Base-by-base conservation (phyloP, 176 grass and related monocot genomes). In the Chloris gayana region DNA sequence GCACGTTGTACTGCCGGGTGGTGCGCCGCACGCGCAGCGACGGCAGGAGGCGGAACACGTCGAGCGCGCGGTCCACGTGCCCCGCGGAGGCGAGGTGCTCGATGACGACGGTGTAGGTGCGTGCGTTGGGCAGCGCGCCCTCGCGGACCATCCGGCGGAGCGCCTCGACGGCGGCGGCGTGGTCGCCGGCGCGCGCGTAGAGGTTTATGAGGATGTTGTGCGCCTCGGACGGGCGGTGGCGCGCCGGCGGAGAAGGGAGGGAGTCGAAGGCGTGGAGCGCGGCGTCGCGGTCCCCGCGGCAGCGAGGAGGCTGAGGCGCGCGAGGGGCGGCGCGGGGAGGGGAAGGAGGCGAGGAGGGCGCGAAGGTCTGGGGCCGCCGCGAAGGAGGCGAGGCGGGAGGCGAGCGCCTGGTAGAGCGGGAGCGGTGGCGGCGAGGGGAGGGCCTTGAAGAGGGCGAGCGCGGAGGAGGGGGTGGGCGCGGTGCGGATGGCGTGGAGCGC, bases 1-100 rank as follows among this genome's bases (percentile, higher is more conserved):
- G 86, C 63, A 94, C 90, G 77, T 95, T 87, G 75, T 93, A 98
- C 73, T 93, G 92, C 67, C 70, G 88, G 68, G 92, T 87, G 26
- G 88, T 91, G 27, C 88, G 86, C 33, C 31, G 83, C 63, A 62
- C 58, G 64, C 95, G 91, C 87, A 94, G 83, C 47, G 78, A 89
- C 19, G 92, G 92, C 68, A 94, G 73, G 63, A 93, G 41, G 67
- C 69, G 61, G 70, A 94, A 94, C 72, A 98, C 77, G 32, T 93
- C 80, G n/a, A 90, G 67, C 39, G 88, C 92, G 37, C 80, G 41
- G 45, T 91, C 88, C 10, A 94, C 47, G 78, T 88, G 86, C 17
- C 84, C 88, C 4, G 78, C 83, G 66, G 76, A 54, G 22, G 85
- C 77, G 81, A 98, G 85, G 73, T 98, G 95, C 22, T 38, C 60